Evolutionary conservation across 768 basidiomycete genomes (phyloP), one percentile per base, ranked within the genome.

Genomic region (Macrolepiota albuminosa): DNA sequence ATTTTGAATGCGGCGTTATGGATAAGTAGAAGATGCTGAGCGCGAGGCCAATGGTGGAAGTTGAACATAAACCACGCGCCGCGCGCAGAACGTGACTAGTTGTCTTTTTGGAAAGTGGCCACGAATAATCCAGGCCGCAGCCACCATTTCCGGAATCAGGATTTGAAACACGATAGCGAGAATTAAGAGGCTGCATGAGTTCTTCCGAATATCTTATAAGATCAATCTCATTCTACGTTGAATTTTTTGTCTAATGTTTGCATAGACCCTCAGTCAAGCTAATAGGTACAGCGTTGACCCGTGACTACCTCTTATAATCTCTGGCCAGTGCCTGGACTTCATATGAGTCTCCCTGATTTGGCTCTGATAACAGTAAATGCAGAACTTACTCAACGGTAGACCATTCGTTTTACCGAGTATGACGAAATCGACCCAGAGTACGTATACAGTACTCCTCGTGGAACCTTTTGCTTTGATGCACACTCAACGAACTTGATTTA

Each of bases 1-100:
- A n/a, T 39, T n/a, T 37, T 50, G 8, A 48, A 52, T 18, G 46
- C 42, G 34, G 54, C 49, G 47, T 62, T 49, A 42, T 62, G 37
- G 45, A 18, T 39, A 36, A 57, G 46, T 33, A 37, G 40, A 56
- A 40, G 45, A 55, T 36, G 33, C 31, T 11, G 26, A 57, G 26
- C 29, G 57, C 31, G 37, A 58, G 50, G 45, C 31, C 33, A 1
- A 21, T 18, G 46, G 26, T 45, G 43, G 8, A 46, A 36, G 55
- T 56, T 33, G 55, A 55, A 43, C 40, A 29, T 24, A 48, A 33
- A 40, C 37, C 56, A 57, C 46, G 34, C 56, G 29, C 39, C n/a
- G 34, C 56, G 43, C 33, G 13, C 26, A 40, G 56, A 50, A 57
- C 56, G 36, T 40, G 53, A 53, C 51, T 26, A 8, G 34, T 53